Base-by-base conservation (phyloP, 805 yeast genomes). In the Nakazawaea sp. region DNA sequence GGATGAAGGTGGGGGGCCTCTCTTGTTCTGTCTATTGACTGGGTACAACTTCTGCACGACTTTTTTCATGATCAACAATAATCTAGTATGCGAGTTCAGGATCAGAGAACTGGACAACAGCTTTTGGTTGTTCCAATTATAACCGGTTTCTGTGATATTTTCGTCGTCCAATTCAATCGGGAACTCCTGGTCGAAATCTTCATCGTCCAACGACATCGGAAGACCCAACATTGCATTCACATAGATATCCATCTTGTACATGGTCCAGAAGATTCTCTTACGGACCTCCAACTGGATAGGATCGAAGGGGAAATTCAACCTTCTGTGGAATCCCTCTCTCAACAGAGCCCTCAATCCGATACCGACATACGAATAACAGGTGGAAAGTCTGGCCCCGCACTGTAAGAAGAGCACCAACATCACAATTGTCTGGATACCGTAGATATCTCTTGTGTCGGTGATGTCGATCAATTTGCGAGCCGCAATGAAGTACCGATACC, bases 361-460 rank as follows among this genome's bases (percentile, higher is more conserved):
- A 6, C 96, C 96, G 44, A 87, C 83, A 55, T 86, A 88, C 0
- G 94, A 80, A 55, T 88, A 87, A 55, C 96, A 86, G 1, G 94
- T 82, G 1, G 90, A 79, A 40, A 88, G 64, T 45, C 92, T 69
- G 0, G 96, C 95, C 3, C 94, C 81, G 51, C 95, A 86, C 58
- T 88, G 96, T 33, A 88, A 60, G 57, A 85, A 88, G 45, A 87
- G 66, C 17, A 85, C 79, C 70, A 88, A 66, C 89, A 86, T 85
- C 24, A 88, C 86, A 38, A 87, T 71, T 0, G 96, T 79, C 58
- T 87, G 95, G 43, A 87, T 85, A 9, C 92, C 80, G 46, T 75
- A 78, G 5, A 83, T 70, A 54, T 85, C 95, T 12, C 88, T 72
- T 2, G 89, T 85, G 55, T 87, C 88, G 1, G 92, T 80, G 40